phyloP scores from a whole-genome alignment of 352 stramenopile genomes.

The Phytophthora lateralis region DNA sequence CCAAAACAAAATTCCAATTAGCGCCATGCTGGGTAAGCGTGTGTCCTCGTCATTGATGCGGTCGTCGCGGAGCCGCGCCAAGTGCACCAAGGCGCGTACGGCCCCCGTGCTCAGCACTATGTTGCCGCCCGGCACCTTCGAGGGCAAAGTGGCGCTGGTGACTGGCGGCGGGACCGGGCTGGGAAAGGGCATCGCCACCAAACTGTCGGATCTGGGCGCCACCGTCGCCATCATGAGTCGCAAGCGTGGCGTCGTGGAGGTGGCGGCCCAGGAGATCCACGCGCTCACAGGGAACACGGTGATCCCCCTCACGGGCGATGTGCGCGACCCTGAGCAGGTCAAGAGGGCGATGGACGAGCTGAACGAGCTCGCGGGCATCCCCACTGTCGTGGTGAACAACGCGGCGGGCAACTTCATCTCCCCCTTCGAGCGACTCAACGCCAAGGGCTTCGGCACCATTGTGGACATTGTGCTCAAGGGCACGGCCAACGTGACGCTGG shows the following conservation, averaged over 20 bases:
- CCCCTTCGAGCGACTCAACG: slow-evolving; percentile 89
- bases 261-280: slow-evolving; percentile 81
- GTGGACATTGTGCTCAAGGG: slow-evolving; percentile 95
- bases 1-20: too few species aligned
- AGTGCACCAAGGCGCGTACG: slow-evolving; percentile 35
- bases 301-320: slow-evolving; percentile 82
- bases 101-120: slow-evolving; percentile 59
- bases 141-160: slow-evolving; percentile 90
- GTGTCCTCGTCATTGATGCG: slow-evolving; percentile 4
- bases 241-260: slow-evolving; percentile 90
- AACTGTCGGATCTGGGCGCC: slow-evolving; percentile 92
- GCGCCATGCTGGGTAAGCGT: slow-evolving; percentile 24
- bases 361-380: slow-evolving; percentile 62
- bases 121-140: slow-evolving; percentile 67
- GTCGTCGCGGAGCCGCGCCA: slow-evolving; percentile 11
- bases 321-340: slow-evolving; percentile 90
- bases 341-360: slow-evolving; percentile 83
- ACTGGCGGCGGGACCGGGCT: slow-evolving; percentile 96
- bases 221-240: slow-evolving; percentile 95
- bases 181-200: slow-evolving; percentile 94
- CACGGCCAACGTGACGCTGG: slow-evolving; percentile 83
- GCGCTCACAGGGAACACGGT: slow-evolving; percentile 62
- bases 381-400: slow-evolving; percentile 85
- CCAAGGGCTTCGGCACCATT: slow-evolving; percentile 96
- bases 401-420: slow-evolving; percentile 96